Percentiles rank a stretch among this genome's conserved stretches.
phyloP scores from a whole-genome alignment of 2,329 filamentous ascomycete genomes.

The Clonostachys rhizophaga region DNA sequence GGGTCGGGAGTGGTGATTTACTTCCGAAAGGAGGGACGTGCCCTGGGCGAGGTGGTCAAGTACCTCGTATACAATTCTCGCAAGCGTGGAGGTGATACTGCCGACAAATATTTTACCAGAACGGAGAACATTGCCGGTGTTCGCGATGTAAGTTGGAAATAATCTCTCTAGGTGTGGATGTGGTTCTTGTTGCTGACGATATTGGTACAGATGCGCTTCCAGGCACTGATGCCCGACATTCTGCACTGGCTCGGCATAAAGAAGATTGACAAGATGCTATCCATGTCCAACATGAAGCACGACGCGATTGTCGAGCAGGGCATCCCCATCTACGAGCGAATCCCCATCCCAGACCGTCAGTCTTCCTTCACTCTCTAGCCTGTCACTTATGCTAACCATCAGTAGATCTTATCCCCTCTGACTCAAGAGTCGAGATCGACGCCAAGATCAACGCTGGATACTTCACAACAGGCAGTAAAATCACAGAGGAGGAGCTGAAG shows the following conservation, averaged over 20 bases:
- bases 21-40: slow-evolving; percentile 95
- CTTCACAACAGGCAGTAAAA: slow-evolving; percentile 77
- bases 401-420: slow-evolving; percentile 70
- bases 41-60: slow-evolving; percentile 92
- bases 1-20: slow-evolving; percentile 96
- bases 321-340: slow-evolving; percentile 34
- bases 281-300: slow-evolving; percentile 98
- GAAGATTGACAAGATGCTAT: slow-evolving; percentile 97
- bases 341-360: slow-evolving; percentile 75
- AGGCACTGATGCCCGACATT: slow-evolving; percentile 96
- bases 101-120: slow-evolving; percentile 90
- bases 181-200: background rate
- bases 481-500: slow-evolving; percentile 74
- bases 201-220: slow-evolving; percentile 91
- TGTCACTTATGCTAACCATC: slow-evolving; percentile 38
- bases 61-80: slow-evolving; percentile 63
- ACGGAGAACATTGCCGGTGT: slow-evolving; percentile 99
- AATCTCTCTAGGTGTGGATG: background rate
- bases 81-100: slow-evolving; percentile 73
- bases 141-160: slow-evolving; percentile 48
- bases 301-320: slow-evolving; percentile 83
- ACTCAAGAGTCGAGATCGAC: slow-evolving; percentile 87
- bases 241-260: slow-evolving; percentile 97
- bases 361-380: slow-evolving; percentile 19
- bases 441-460: slow-evolving; percentile 83